A percentile compares a stretch with the other conserved stretches of the same genome.
Conservation (phyloP, 176 grass and related monocot genomes). For the Dactylis glomerata region DNA sequence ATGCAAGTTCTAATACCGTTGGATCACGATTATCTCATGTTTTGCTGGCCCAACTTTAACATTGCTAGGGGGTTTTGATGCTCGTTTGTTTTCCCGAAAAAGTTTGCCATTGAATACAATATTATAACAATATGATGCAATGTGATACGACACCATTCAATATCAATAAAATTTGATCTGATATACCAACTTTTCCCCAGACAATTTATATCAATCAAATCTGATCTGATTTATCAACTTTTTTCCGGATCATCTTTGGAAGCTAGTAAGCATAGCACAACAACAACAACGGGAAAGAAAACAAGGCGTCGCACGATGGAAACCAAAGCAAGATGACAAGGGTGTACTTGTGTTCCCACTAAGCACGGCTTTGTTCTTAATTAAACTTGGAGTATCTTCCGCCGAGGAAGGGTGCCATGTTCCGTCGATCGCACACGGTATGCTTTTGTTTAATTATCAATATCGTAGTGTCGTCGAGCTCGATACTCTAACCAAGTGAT, state of each 20-base stretch:
- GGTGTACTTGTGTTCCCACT: slow-evolving; percentile 39
- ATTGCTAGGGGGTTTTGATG: no score
- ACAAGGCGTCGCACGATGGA: not conserved
- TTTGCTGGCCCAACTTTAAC: no score
- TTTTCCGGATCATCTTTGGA: not conserved
- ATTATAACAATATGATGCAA: no score
- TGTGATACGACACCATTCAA: no score
- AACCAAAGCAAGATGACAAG: slow-evolving; percentile 20
- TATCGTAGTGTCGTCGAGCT: not conserved
- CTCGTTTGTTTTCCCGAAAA: no score
- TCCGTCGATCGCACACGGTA: slow-evolving; percentile 26
- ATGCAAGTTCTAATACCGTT: not conserved
- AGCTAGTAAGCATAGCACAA: not conserved
- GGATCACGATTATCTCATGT: no score
- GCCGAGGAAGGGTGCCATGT: slow-evolving; percentile 42
- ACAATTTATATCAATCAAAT: not conserved
- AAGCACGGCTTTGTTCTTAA: not conserved
- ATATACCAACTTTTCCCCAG: not conserved
- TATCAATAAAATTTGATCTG: not conserved
- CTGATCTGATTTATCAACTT: not conserved
- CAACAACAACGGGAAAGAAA: no score
- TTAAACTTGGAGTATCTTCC: not conserved
- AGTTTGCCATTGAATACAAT: no score
- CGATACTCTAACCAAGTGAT: not conserved
- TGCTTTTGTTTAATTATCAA: not conserved